Evolutionary conservation across 2,329 filamentous ascomycete genomes (phyloP).

Genomic region (Ceratocystis diversiconidia): DNA sequence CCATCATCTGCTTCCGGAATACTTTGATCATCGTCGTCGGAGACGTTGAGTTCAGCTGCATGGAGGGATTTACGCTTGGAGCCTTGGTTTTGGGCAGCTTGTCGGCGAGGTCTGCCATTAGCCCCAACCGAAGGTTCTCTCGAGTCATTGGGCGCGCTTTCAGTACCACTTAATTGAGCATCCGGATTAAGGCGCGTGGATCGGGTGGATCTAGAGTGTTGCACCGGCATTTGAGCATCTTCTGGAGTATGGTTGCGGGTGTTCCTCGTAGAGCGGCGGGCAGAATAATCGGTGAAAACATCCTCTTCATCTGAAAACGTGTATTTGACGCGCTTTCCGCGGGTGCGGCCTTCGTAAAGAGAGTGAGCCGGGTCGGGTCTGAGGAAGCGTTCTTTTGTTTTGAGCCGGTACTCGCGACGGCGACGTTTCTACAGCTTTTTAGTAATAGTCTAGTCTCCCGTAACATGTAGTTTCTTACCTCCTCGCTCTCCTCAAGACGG

Average conservation of each 20-base stretch:
- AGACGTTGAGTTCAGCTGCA: constrained; percentile 9
- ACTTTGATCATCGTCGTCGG: constrained; percentile 41
- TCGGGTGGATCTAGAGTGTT: constrained; percentile 26
- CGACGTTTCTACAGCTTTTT: constrained; percentile 59
- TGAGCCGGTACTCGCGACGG: constrained; percentile 77
- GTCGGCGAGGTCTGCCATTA: constrained; percentile 36
- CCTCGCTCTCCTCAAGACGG: constrained; percentile 84
- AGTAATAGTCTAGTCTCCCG: neutral
- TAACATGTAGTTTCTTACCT: constrained; percentile 38
- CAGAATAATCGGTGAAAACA: constrained; percentile 48
- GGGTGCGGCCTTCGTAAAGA: constrained; percentile 86
- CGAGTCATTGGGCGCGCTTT: constrained; percentile 25
- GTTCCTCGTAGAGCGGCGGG: constrained; percentile 57
- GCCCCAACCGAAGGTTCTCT: constrained; percentile 26
- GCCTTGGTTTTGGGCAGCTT: constrained; percentile 35
- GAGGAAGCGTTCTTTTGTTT: constrained; percentile 74
- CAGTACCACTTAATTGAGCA: constrained; percentile 32
- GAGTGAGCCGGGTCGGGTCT: constrained; percentile 82
- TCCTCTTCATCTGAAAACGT: constrained; percentile 82
- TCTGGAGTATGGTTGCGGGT: constrained; percentile 43
- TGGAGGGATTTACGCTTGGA: constrained; percentile 29
- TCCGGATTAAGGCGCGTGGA: constrained; percentile 53
- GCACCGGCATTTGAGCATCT: neutral
- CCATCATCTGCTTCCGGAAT: constrained; percentile 63
- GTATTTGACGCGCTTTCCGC: constrained; percentile 92